Conservation (phyloP, 257 asterid species). For the Nicotiana sylvestris region DNA sequence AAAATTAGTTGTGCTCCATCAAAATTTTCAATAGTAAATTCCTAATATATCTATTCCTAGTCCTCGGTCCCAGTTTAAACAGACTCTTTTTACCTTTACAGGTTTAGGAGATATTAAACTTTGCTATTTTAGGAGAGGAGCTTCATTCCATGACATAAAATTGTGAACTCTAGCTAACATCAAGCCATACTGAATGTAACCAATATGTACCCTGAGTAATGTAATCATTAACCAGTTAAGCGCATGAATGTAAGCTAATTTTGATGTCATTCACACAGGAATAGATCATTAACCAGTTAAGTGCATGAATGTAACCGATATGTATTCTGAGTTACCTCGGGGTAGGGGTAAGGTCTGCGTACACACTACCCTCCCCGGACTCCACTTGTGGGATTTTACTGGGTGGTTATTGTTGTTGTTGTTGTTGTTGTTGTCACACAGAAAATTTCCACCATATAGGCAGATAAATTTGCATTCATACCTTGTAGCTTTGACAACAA, state of each 20-base stretch:
- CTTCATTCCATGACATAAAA: not conserved
- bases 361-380: too few relatives aligned
- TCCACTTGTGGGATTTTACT: too few relatives aligned
- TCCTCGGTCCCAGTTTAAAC: not conserved
- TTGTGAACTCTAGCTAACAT: not conserved
- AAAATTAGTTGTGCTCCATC: not conserved
- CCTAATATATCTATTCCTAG: too few relatives aligned
- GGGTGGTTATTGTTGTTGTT: too few relatives aligned
- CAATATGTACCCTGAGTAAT: not conserved
- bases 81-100: not conserved
- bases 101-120: not conserved
- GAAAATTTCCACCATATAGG: not conserved
- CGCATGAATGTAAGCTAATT: not conserved
- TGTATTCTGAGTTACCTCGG: too few relatives aligned
- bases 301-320: too few relatives aligned
- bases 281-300: too few relatives aligned
- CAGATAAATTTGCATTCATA: conserved; percentile 5
- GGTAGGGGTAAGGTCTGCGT: too few relatives aligned
- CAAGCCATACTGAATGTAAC: not conserved
- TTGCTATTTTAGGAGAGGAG: not conserved
- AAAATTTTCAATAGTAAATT: not conserved
- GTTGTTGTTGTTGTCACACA: not conserved
- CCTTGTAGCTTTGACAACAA: conserved; percentile 97
- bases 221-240: not conserved
- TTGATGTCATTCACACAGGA: not conserved